Evolutionary conservation across 305 asterid species (phyloP), one percentile per base, ranked within the genome.

Genomic region (Fraxinus ornus): DNA sequence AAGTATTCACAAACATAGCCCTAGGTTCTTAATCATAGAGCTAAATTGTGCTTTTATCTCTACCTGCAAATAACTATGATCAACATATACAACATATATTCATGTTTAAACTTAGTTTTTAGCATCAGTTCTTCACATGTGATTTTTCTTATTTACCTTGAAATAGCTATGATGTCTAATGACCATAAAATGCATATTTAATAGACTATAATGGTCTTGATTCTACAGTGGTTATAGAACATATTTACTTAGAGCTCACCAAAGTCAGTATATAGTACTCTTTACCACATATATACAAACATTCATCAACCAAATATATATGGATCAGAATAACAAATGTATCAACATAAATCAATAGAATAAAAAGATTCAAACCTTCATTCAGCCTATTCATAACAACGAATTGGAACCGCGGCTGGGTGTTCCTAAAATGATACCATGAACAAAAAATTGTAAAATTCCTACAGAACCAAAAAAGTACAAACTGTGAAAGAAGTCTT

Each of bases 371-470:
- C 49, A 77, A 78, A 93, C 98, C 98, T 81, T 92, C 89, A 79
- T 86, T 91, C 77, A 92, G 88, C 71, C 94, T 89, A 91, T 95
- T 95, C 98, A 95, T 92, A 15, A 95, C 98, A 80, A 92, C 90
- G 83, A 95, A 94, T 84, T 94, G 98, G 84, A 91, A 95, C 78
- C 90, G 91, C 24, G 98, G 98, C 75, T 89, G 92, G 70, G 94
- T 83, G 80, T 89, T 93, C 94, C 98, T 95, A 94, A 77, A 87
- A 70, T 70, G 75, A 90, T 83, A 80, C 30, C 66, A 80, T 77
- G 3, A 82, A 2, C 74, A 33, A 39, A 85, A 41, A 73, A 77
- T 66, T 0, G 39, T 12, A 12, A 70, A 70, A 12, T 30, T 70
- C 21, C 8, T 30, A 30, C 21, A 10, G 75, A 28, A 70, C 39